Conservation (phyloP, 345 rosid genomes). For the Camelina hispida region DNA sequence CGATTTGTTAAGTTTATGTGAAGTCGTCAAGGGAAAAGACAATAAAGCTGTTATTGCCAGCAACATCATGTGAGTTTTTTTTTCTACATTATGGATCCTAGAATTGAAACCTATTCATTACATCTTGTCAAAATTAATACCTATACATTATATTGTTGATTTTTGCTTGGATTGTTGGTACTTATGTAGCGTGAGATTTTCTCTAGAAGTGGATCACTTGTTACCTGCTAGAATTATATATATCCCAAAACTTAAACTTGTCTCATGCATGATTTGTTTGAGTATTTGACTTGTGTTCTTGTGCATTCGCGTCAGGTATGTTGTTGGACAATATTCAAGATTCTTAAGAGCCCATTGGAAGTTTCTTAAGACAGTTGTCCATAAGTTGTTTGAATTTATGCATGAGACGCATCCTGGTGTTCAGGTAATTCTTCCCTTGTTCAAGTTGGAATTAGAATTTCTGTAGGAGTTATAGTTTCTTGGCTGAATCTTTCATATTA, state of each 20-base stretch:
- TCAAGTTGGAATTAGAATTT: slow-evolving; percentile 7
- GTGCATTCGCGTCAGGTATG: slow-evolving; percentile 72
- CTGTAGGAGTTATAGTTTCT: neutral
- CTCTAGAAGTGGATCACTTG: slow-evolving; percentile 6
- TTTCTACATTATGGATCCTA: slow-evolving; percentile 15
- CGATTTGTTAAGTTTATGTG: slow-evolving; percentile 90
- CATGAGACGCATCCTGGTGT: slow-evolving; percentile 99
- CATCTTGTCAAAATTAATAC: neutral
- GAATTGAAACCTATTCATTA: neutral
- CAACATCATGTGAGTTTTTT: slow-evolving; percentile 85
- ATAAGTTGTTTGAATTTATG: slow-evolving; percentile 98
- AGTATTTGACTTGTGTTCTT: slow-evolving; percentile 20
- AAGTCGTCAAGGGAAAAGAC: slow-evolving; percentile 91
- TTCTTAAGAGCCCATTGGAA: slow-evolving; percentile 99
- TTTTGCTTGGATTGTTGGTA: slow-evolving; percentile 13
- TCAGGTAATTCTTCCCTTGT: slow-evolving; percentile 61
- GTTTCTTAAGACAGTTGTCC: slow-evolving; percentile 95
- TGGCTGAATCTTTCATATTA: slow-evolving; percentile 28
- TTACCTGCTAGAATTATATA: slow-evolving; percentile 16
- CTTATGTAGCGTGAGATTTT: slow-evolving; percentile 16
- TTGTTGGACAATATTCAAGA: slow-evolving; percentile 98
- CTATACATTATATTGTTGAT: neutral
- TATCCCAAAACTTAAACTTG: slow-evolving; percentile 6
- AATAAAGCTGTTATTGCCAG: slow-evolving; percentile 99
- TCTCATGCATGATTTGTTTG: slow-evolving; percentile 26